Evolutionary conservation across 1,284 basidiomycete genomes (phyloP), one percentile per base, ranked within the genome.

Genomic region (Ceratobasidium sp.): DNA sequence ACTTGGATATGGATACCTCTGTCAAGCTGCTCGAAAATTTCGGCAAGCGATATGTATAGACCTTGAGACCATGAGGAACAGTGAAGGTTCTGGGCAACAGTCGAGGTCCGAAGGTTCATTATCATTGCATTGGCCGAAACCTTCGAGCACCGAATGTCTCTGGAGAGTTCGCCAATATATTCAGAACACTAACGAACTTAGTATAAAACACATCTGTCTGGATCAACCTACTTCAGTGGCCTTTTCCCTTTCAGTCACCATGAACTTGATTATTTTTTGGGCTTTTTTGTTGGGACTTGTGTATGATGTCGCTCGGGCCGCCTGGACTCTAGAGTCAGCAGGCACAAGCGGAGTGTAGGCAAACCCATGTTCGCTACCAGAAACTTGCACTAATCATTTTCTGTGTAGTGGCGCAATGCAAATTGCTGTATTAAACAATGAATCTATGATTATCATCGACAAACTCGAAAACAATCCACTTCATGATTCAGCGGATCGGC

Each of bases 381-480:
- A 7, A 23, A 10, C 10, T 56, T 69, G 12, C 1, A 33, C 15
- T 33, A 13, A 76, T 26, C 12, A 33, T 17, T 13, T 46, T 12
- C 13, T 12, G 12, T 48, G 44, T 38, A 48, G 33, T 48, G 50
- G 40, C 40, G 54, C 20, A 23, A 61, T 40, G 65, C 65, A 77
- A 28, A 10, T 68, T 12, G 54, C 65, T 0, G 74, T 68, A 3
- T 17, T n/a, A 10, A 38, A 17, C 40, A 13, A 12, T 23, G n/a
- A 77, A 7, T 61, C 56, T 9, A 15, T 67, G 2, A 26, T 68
- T 2, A n/a, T 95, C 78, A 83, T 95, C 52, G 94, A 95, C 87
- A 95, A 95, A 84, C 92, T 94, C 17, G 93, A 95, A 83, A 92
- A 94, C 83, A 95, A 96, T 82, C 92, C 92, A 13, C 86, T 95